Evolutionary conservation across 2,329 filamentous ascomycete genomes (phyloP).

Genomic region (Nemania diffusa): DNA sequence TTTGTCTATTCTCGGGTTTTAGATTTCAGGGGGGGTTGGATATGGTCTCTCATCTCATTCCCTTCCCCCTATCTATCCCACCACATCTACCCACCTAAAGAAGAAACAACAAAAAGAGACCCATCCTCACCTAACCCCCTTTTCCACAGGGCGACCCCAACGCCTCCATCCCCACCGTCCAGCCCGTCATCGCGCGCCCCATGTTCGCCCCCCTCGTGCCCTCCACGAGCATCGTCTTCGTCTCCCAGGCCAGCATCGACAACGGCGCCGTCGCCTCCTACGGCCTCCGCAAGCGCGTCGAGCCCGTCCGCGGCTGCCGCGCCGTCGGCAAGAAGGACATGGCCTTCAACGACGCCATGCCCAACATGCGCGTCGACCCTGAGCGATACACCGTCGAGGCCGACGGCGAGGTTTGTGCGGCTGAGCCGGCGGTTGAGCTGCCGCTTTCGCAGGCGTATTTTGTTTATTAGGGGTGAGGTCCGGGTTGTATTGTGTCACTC

Average conservation of each 20-base stretch:
- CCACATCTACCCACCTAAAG: background rate
- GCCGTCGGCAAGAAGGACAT: slow-evolving; percentile 84
- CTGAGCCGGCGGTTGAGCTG: slow-evolving; percentile 75
- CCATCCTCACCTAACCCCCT: slow-evolving; percentile 10
- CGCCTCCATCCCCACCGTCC: slow-evolving; percentile 85
- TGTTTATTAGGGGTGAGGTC: slow-evolving; percentile 67
- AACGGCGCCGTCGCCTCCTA: slow-evolving; percentile 76
- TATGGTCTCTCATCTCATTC: background rate
- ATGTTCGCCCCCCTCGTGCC: slow-evolving; percentile 86
- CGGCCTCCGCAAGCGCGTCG: slow-evolving; percentile 79
- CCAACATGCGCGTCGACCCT: slow-evolving; percentile 89
- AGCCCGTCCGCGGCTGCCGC: slow-evolving; percentile 81
- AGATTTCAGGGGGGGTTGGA: too few relatives aligned
- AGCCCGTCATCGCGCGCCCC: slow-evolving; percentile 83
- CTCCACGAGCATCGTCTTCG: slow-evolving; percentile 80
- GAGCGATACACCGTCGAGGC: slow-evolving; percentile 91
- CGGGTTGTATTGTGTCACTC: too few relatives aligned
- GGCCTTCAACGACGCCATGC: slow-evolving; percentile 86
- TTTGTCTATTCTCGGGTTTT: too few relatives aligned
- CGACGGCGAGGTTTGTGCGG: slow-evolving; percentile 78
- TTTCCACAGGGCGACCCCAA: slow-evolving; percentile 76
- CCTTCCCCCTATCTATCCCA: background rate
- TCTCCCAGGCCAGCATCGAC: slow-evolving; percentile 76
- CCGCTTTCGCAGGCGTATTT: slow-evolving; percentile 83
- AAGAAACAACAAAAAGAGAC: too few relatives aligned